Percentiles rank a stretch among this genome's conserved stretches.
Conservation (phyloP, 176 grass and related monocot species). For the Phragmites australis region DNA sequence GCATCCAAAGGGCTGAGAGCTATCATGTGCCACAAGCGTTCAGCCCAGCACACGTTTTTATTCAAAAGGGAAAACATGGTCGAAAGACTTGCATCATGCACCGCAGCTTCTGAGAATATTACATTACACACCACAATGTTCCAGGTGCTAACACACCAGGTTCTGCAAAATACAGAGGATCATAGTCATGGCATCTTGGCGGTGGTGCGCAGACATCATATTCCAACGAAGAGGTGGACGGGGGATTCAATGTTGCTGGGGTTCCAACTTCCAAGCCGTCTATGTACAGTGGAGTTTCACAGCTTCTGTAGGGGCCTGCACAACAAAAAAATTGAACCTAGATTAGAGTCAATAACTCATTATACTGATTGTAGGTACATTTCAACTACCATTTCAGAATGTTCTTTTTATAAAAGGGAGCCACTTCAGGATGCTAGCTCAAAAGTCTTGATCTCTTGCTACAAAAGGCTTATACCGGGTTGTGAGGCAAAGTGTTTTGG, state of each 20-base stretch:
- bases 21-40: slow-evolving; percentile 4
- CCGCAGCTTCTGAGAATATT: background rate
- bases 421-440: background rate
- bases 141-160: background rate
- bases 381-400: slow-evolving; percentile 2
- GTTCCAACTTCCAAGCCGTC: slow-evolving; percentile 1
- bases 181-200: background rate
- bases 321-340: background rate
- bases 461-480: background rate
- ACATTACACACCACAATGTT: background rate
- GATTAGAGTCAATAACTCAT: background rate
- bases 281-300: slow-evolving; percentile 23
- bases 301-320: slow-evolving; percentile 28
- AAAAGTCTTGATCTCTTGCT: background rate
- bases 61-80: background rate
- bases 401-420: slow-evolving; percentile 2
- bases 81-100: background rate
- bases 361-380: slow-evolving; percentile 3
- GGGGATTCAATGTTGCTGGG: background rate
- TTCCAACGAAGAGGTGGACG: background rate
- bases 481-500: background rate
- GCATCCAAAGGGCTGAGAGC: background rate
- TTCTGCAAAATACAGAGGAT: slow-evolving; percentile 1
- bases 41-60: slow-evolving; percentile 14
- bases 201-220: background rate